Percentiles rank a stretch among this genome's conserved stretches.
phyloP scores from a whole-genome alignment of 2,329 filamentous ascomycete species.

The Dothistroma septosporum region DNA sequence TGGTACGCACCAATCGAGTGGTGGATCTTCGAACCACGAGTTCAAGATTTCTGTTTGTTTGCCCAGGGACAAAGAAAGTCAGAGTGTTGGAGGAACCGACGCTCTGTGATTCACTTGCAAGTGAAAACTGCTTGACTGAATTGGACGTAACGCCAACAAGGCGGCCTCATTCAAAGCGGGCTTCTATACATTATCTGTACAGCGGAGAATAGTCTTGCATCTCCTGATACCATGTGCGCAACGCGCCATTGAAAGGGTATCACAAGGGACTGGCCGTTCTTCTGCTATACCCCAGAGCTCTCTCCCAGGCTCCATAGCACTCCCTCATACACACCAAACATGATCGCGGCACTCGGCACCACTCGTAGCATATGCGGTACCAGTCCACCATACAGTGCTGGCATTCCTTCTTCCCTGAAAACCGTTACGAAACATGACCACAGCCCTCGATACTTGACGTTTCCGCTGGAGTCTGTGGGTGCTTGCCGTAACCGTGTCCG shows the following conservation, averaged over 20 bases:
- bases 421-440: constrained; percentile 84
- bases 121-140: too few relatives aligned
- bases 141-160: too few relatives aligned
- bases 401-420: constrained; percentile 82
- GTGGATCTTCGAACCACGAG: too few relatives aligned
- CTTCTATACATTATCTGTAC: too few relatives aligned
- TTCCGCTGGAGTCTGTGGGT: constrained; percentile 51
- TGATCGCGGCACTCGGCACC: constrained; percentile 88
- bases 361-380: constrained; percentile 88
- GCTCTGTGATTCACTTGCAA: too few relatives aligned
- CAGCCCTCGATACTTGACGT: constrained; percentile 81
- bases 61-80: too few relatives aligned
- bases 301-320: constrained; percentile 47
- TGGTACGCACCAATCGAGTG: too few relatives aligned
- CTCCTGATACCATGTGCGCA: background rate
- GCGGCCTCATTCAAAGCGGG: too few relatives aligned
- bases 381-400: constrained; percentile 81
- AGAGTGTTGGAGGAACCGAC: too few relatives aligned
- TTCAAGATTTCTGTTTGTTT: too few relatives aligned
- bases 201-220: background rate
- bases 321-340: constrained; percentile 81
- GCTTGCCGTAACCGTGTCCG: constrained; percentile 81
- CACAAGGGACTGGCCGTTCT: background rate
- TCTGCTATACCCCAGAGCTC: constrained; percentile 38
- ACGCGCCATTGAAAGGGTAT: background rate